Evolutionary conservation across 192 early-diverging fungal genomes (phyloP), one percentile per base, ranked within the genome.

Genomic region (Glomus cerebriforme): DNA sequence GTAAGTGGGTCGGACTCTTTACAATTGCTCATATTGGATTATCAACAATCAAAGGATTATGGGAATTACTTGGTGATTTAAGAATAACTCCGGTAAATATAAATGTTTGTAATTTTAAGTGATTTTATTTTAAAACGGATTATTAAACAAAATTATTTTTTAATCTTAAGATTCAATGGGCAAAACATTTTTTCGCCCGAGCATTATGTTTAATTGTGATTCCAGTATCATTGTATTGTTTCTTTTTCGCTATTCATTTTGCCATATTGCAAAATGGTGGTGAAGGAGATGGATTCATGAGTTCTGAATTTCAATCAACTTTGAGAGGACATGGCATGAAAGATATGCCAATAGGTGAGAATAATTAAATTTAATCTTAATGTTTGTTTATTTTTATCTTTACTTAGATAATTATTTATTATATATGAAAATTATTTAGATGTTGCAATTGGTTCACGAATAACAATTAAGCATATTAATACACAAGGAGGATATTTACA

Each of bases 1-100:
- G 92, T 84, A 99, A 99, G 82, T 95, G 95, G 95, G 97, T 98
- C 24, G 97, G 97, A 15, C 84, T 98, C 45, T 96, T 99, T 74
- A 90, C 93, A 7, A 89, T 98, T 73, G 95, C 92, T 12, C 87
- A 92, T 3, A 88, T 99, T 73, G 97, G 97, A 26, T 81, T 93
- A 43, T 94, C 94, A 49, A 94, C 93, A 1, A 67, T 97, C 66
- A 89, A 91, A 70, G 94, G 97, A 67, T 84, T 98, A 22, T 98
- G 97, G 97, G 83, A 90, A 54, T 83, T 96, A 66, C 88, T 95
- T 77, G 95, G 94, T 77, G 88, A 93, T 79, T 74, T 88, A 70
- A 87, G 87, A 27, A 80, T 92, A 34, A 84, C 92, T 9, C 80
- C 92, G 19, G 73, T 78, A 78, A 34, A 31, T 62, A 82, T 34